phyloP scores from a whole-genome alignment of 768 basidiomycete species.

The Pilatotrama ljubarskyi region DNA sequence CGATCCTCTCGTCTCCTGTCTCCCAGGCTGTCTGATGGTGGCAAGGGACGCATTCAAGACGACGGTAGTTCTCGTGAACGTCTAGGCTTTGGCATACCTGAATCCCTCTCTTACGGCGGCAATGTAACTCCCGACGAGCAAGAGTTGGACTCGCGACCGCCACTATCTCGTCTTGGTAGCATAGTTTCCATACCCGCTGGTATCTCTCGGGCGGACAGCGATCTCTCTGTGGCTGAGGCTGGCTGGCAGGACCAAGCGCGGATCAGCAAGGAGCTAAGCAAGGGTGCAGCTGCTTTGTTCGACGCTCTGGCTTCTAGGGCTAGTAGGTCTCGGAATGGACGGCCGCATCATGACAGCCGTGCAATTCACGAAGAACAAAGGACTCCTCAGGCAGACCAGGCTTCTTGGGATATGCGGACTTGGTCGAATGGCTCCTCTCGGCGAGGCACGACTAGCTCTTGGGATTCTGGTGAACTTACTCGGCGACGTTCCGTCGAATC shows the following conservation, averaged over 20 bases:
- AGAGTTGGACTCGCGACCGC: slow-evolving; percentile 1
- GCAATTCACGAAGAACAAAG: neutral
- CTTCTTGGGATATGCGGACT: neutral
- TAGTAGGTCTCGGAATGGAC: neutral
- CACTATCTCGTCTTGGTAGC: slow-evolving; percentile 1
- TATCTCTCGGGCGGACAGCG: slow-evolving; percentile 46
- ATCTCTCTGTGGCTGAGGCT: slow-evolving; percentile 41
- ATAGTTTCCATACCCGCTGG: neutral
- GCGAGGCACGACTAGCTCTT: neutral
- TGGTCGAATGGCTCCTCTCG: neutral
- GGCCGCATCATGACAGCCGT: neutral
- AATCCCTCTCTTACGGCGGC: slow-evolving; percentile 29
- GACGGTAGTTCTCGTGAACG: slow-evolving; percentile 25
- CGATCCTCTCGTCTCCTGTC: neutral
- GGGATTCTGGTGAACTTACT: neutral
- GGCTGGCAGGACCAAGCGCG: slow-evolving; percentile 7
- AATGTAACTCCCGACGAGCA: slow-evolving; percentile 14
- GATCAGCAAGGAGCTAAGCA: slow-evolving; percentile 40
- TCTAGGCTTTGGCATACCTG: slow-evolving; percentile 31
- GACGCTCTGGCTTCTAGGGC: slow-evolving; percentile 35
- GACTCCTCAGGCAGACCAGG: slow-evolving; percentile 1
- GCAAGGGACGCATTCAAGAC: neutral
- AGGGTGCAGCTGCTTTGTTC: slow-evolving; percentile 52
- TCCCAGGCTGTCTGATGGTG: neutral
- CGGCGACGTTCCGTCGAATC: slow-evolving; percentile 7